Percentiles rank a stretch among this genome's conserved stretches.
These are phyloP conservation scores for Boletales sp. DNA, from an alignment of 768 basidiomycete species.

Conservation along the genomic window DNA sequence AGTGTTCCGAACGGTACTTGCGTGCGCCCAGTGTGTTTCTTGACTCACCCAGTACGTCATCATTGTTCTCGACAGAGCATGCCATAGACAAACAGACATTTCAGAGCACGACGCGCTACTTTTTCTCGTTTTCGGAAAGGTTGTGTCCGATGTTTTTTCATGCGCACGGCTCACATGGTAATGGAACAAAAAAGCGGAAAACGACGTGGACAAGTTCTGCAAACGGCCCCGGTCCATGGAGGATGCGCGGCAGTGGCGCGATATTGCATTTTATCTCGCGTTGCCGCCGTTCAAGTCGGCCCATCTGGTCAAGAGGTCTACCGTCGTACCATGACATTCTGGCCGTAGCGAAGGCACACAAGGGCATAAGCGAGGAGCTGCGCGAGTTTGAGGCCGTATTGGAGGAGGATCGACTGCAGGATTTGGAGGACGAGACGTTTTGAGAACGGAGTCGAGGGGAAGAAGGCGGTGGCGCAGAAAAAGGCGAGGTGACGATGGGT, in stretches of 20 bases:
- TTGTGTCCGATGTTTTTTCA: constrained; percentile 14
- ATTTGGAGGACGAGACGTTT: constrained; percentile 87
- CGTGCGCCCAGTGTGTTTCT: not conserved
- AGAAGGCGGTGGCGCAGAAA: constrained; percentile 74
- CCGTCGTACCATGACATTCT: constrained; percentile 94
- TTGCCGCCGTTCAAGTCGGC: constrained; percentile 78
- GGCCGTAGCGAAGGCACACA: constrained; percentile 86
- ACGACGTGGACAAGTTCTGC: constrained; percentile 95
- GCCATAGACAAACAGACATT: constrained; percentile 91
- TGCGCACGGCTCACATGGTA: too few species aligned
- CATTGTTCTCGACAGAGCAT: constrained; percentile 79
- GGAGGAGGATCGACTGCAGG: constrained; percentile 76
- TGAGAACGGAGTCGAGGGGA: constrained; percentile 80
- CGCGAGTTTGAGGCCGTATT: constrained; percentile 93
- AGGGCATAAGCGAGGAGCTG: constrained; percentile 74
- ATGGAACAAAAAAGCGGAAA: constrained; percentile 97
- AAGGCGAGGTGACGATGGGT: constrained; percentile 56
- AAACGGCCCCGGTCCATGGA: constrained; percentile 88
- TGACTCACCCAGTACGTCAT: not conserved
- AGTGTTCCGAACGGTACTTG: constrained; percentile 88
- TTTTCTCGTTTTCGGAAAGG: constrained; percentile 97
- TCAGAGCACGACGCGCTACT: constrained; percentile 89
- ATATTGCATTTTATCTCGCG: constrained; percentile 66
- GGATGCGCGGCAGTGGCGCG: constrained; percentile 93
- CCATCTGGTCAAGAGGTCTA: constrained; percentile 88